Base-by-base conservation (phyloP, 75 land plant genomes). In the Cunninghamia lanceolata region DNA sequence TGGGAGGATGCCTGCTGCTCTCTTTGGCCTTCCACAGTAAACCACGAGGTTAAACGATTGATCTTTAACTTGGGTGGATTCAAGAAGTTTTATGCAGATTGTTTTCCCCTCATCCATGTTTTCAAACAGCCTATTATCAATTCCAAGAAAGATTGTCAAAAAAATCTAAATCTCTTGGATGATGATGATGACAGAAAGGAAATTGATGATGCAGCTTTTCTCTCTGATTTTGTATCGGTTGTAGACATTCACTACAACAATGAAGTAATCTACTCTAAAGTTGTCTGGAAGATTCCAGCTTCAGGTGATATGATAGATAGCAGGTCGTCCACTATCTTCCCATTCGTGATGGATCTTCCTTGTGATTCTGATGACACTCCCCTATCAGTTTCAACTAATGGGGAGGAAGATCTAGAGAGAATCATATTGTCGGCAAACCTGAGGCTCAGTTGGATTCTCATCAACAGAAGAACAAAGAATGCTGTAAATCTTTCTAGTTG, bases 221-320 rank as follows among this genome's bases (percentile, higher is more conserved):
- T n/a, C n/a, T 94, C 63, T 56, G 63, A 56, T 56, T 56, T 56
- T 11, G 63, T 56, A 17, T 56, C 63, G n/a, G n/a, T n/a, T n/a
- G n/a, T n/a, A n/a, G n/a, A n/a, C n/a, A n/a, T n/a, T n/a, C n/a
- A n/a, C n/a, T 56, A 56, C 19, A 56, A 56, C 19, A 11, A 56
- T 13, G 11, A 56, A 56, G 14, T 13, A 14, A 11, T 56, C 63
- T 56, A 56, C 19, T 56, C 63, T 17, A 11, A 56, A 14, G 63
- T 56, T 14, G 1, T 11, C 11, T 17, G 19, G 14, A 17, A 17
- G 11, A 56, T 56, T 17, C 63, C 13, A 56, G 19, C 19, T 13
- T 4, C 63, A 11, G 63, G 13, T 11, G 63, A 56, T 17, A 56
- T 56, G 63, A 56, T 56, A 4, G 63, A 56, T 56, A 14, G 13